A percentile compares a stretch with the other conserved stretches of the same genome.
Conservation (phyloP, 2,329 filamentous ascomycete species). For the Gyromitra esculenta region DNA sequence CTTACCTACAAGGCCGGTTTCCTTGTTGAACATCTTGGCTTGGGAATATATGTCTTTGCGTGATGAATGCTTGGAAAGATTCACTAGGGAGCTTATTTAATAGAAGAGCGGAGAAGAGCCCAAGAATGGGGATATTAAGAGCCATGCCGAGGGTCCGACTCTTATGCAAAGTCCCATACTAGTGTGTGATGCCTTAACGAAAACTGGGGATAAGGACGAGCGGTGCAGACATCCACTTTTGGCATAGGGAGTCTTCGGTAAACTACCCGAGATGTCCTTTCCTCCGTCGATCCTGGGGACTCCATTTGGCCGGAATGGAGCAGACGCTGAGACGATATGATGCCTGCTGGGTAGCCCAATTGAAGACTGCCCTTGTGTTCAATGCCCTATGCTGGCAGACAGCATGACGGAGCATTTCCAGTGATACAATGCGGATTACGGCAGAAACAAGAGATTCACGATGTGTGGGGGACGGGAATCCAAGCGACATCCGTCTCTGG, state of each 20-base stretch:
- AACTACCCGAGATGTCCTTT: conserved; percentile 17
- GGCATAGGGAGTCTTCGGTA: conserved; percentile 4
- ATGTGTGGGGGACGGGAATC: neutral
- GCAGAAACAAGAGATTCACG: neutral
- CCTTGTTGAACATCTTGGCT: conserved; percentile 17
- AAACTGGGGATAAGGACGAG: neutral
- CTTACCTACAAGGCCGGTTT: conserved; percentile 15
- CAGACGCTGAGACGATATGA: neutral
- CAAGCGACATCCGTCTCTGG: neutral
- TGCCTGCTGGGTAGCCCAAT: neutral
- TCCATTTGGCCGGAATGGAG: neutral
- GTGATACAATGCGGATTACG: neutral
- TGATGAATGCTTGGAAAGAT: neutral
- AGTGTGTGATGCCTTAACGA: conserved; percentile 1
- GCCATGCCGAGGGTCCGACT: neutral
- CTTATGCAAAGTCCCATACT: neutral
- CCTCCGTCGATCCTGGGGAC: neutral
- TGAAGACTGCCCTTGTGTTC: neutral
- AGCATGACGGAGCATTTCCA: neutral
- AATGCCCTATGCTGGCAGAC: neutral
- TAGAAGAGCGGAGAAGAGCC: neutral
- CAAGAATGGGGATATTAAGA: neutral
- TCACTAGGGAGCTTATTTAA: neutral
- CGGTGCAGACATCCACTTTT: neutral
- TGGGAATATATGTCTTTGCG: neutral